A percentile compares a stretch with the other conserved stretches of the same genome.
These are phyloP conservation scores for Erodium moschatum DNA, from an alignment of 441 rosid species.

Conservation along the genomic window DNA sequence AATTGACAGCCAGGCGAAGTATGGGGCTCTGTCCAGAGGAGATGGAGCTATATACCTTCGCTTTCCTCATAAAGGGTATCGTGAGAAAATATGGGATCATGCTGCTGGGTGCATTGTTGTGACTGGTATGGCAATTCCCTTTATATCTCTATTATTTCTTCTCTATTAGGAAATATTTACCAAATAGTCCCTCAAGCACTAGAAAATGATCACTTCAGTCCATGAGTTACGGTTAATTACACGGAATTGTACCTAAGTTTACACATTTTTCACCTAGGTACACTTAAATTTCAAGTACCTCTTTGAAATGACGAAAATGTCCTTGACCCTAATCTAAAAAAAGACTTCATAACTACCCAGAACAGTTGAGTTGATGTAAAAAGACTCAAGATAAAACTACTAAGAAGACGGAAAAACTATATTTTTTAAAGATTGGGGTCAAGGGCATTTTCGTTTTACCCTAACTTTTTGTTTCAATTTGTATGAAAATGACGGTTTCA, in stretches of 20 bases:
- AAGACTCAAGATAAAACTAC: no score
- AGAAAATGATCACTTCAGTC: constrained; percentile 2
- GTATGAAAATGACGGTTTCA: no score
- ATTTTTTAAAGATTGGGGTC: no score
- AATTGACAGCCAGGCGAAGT: constrained; percentile 91
- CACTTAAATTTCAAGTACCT: no score
- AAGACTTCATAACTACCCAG: no score
- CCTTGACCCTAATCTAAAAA: neutral
- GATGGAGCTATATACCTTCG: constrained; percentile 90
- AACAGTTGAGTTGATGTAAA: no score
- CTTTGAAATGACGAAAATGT: neutral
- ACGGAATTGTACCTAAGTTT: no score
- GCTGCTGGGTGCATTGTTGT: constrained; percentile 85
- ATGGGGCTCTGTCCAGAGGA: constrained; percentile 79
- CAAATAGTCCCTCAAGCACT: neutral
- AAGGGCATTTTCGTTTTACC: no score
- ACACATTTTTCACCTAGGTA: no score
- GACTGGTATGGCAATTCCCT: constrained; percentile 43
- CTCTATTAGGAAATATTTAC: neutral
- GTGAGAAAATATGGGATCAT: constrained; percentile 92
- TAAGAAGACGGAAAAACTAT: no score
- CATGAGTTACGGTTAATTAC: neutral
- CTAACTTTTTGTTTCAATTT: no score
- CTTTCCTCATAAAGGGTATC: constrained; percentile 67
- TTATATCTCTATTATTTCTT: constrained; percentile 2